Conservation (phyloP, 441 rosid species). For the Sinapis alba region DNA sequence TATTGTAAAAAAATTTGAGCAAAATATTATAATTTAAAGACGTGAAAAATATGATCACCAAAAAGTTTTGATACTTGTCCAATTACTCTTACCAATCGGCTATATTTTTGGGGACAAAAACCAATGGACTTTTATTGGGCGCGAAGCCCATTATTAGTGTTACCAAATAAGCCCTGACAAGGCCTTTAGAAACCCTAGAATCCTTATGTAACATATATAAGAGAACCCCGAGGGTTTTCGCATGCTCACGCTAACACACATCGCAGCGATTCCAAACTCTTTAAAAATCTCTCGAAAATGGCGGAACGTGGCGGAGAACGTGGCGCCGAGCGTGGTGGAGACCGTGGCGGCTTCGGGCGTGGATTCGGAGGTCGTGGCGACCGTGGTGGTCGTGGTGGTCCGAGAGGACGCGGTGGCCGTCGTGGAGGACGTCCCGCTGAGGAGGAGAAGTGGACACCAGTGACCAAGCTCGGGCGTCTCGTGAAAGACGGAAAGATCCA, state of each 20-base stretch:
- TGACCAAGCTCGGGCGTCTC: slow-evolving; percentile 83
- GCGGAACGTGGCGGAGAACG: slow-evolving; percentile 47
- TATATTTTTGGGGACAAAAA: too few relatives aligned
- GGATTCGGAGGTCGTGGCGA: slow-evolving; percentile 42
- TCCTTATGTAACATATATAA: background rate
- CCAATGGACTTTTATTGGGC: too few relatives aligned
- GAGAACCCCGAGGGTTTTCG: slow-evolving; percentile 1
- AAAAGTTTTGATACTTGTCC: background rate
- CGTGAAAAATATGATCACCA: background rate
- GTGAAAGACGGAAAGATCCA: slow-evolving; percentile 55
- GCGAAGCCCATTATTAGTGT: slow-evolving; percentile 1
- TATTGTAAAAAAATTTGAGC: too few relatives aligned
- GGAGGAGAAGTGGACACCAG: slow-evolving; percentile 85
- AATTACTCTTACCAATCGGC: background rate
- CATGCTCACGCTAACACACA: background rate
- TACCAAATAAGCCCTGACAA: background rate
- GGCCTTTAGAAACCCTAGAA: slow-evolving; percentile 37
- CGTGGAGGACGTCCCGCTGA: slow-evolving; percentile 68
- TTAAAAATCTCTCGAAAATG: slow-evolving; percentile 15
- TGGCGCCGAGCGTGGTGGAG: slow-evolving; percentile 40
- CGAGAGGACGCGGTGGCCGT: slow-evolving; percentile 64
- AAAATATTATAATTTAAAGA: background rate
- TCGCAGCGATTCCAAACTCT: background rate
- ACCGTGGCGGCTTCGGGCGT: slow-evolving; percentile 56
- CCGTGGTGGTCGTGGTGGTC: slow-evolving; percentile 59